Base-by-base conservation (phyloP, 352 stramenopile species). In the Thalassiosira hispida region DNA sequence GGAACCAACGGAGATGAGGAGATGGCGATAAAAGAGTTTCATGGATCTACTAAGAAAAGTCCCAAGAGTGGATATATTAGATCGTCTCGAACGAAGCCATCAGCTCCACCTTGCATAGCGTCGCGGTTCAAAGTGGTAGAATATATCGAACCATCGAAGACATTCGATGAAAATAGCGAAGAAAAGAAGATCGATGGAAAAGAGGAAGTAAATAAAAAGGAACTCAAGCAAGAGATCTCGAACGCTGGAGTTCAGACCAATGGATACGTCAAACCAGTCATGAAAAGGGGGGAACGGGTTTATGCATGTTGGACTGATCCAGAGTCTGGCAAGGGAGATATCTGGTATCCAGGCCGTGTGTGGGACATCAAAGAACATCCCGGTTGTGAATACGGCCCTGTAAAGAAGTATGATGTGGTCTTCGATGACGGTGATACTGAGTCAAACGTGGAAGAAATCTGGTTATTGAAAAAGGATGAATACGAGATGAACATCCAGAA, bases 351-450 rank as follows among this genome's bases (percentile, higher is more conserved):
- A 31, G 65, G 65, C 22, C 65, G 52, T 22, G 44, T 74, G n/a
- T 74, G 65, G 65, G 38, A 74, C 31, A 33, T 66, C 18, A 56
- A 57, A 47, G 22, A 59, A 29, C 29, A 29, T 44, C 12, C 18
- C 27, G n/a, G 11, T 18, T 16, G 16, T 23, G 52, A 51, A 59
- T 74, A 74, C 47, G 65, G 65, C 9, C 38, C 65, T 56, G 12
- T 35, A 22, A 53, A 7, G 23, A 42, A 56, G 8, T 55, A 56
- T 23, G 60, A 74, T 65, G 38, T 74, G 11, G 27, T 74, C 0
- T 74, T 55, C 27, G 65, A 74, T 25, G 65, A 74, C 49, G 65
- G 65, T 74, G 65, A 74, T 42, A 66, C 53, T 27, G 52, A 74
- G 35, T 49, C 52, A 16, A 29, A 49, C 18, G 4, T 74, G 22